Percentiles rank a stretch among this genome's conserved stretches.
Evolutionary conservation across 768 basidiomycete genomes (phyloP).

Genomic region (Psilocybe azurescens): DNA sequence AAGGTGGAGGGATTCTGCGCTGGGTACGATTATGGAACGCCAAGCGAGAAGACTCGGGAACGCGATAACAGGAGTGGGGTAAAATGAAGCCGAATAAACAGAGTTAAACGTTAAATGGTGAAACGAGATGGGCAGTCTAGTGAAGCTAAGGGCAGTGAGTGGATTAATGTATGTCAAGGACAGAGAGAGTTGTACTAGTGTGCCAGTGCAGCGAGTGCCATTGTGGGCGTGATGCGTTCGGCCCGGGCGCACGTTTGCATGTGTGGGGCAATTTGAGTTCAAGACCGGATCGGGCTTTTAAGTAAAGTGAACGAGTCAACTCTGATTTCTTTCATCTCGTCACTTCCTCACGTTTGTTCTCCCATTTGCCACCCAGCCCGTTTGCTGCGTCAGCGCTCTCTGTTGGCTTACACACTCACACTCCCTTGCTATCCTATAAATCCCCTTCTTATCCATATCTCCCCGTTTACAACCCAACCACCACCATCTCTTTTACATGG

Average conservation of each 20-base stretch:
- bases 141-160: not conserved
- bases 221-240: constrained; percentile 12
- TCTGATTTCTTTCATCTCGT: constrained; percentile 8
- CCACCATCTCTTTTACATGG: constrained; percentile 46
- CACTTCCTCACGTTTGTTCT: constrained; percentile 35
- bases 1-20: constrained; percentile 1
- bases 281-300: constrained; percentile 19
- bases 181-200: too few species aligned
- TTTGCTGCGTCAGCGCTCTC: constrained; percentile 24
- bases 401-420: constrained; percentile 16
- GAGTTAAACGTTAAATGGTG: not conserved
- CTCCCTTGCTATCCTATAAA: constrained; percentile 18
- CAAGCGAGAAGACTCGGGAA: constrained; percentile 11
- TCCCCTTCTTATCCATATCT: constrained; percentile 16
- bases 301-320: not conserved
- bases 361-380: constrained; percentile 20
- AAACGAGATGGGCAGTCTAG: not conserved
- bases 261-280: constrained; percentile 31
- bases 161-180: not conserved
- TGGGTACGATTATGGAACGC: constrained; percentile 7
- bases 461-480: constrained; percentile 16
- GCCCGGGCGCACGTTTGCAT: constrained; percentile 33
- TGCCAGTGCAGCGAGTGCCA: too few species aligned
- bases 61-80: constrained; percentile 13
- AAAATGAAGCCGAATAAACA: constrained; percentile 1